Evolutionary conservation across 305 asterid species (phyloP), one percentile per base, ranked within the genome.

Genomic region (Solanum aculeatissimum): DNA sequence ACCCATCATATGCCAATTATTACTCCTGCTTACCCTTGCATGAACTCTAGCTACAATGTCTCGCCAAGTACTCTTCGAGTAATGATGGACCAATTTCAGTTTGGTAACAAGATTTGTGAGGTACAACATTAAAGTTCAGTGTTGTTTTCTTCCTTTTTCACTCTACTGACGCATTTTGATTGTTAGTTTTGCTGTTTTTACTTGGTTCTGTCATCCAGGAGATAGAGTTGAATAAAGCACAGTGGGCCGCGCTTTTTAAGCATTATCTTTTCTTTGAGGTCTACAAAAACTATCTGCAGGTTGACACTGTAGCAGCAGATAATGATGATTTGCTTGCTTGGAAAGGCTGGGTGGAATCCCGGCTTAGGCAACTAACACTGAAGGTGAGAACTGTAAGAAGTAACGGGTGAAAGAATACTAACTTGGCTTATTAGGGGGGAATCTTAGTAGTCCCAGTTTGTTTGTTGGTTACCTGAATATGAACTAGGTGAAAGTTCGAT

Each of bases 261-360:
- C 95, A 95, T 12, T 93, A 91, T 87, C 84, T 89, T 68, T 94
- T 94, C 93, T 94, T 94, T 69, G 96, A 93, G 83, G 91, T 88
- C 87, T 94, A 94, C 83, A 94, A 94, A 87, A 93, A 94, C 87
- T 94, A 93, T 87, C 96, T 94, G 45, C 96, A 94, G 85, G 92
- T 94, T 83, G 98, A 94, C 71, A 89, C 91, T 68, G 85, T 91
- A 45, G 98, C 98, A 42, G 93, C 94, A 66, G 93, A 93, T 89
- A 80, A 62, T 84, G 95, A 94, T 90, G 98, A 94, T 86, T 87
- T 94, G 86, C 96, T 97, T 78, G 90, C 96, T 83, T 94, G 98
- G 98, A 91, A 90, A 86, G 98, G 98, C 80, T 94, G 98, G 98
- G 97, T 94, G 75, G 98, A 94, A 86, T 94, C 97, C 82, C 94